Evolutionary conservation across 2,329 filamentous ascomycete species (phyloP).

Genomic region (Fusarium xylarioides): DNA sequence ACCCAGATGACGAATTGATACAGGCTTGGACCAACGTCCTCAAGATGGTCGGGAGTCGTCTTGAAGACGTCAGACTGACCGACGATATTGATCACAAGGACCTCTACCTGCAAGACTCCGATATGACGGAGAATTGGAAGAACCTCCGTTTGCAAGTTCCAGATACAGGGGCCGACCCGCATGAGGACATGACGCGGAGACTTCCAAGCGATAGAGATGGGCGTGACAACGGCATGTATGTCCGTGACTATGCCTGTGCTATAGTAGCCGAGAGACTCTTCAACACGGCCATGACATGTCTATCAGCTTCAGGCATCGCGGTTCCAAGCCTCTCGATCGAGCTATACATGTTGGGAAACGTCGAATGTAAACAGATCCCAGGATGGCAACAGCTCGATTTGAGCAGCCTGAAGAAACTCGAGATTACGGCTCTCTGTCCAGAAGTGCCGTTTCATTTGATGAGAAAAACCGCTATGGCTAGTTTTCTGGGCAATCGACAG

Average conservation of each 20-base stretch:
- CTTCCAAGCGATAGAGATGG: not conserved
- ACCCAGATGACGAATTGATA: not conserved
- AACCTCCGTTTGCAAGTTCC: not conserved
- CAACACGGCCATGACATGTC: not conserved
- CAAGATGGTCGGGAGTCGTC: not conserved
- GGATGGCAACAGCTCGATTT: not conserved
- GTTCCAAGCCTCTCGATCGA: not conserved
- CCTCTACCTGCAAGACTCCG: not conserved
- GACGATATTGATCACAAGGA: fast-evolving
- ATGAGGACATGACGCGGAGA: not conserved
- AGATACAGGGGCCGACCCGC: fast-evolving
- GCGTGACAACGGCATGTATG: not conserved
- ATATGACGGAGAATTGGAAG: not conserved
- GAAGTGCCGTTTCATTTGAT: fast-evolving
- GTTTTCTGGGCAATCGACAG: not conserved
- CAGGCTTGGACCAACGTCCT: not conserved
- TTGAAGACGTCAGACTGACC: not conserved
- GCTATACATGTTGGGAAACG: fast-evolving
- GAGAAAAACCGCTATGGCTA: not conserved
- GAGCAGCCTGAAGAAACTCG: not conserved
- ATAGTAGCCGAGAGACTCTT: not conserved
- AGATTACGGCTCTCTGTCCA: not conserved
- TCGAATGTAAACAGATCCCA: not conserved
- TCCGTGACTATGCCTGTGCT: not conserved
- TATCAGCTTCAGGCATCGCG: not conserved